These are phyloP conservation scores for Cladorrhinum sp. DNA, from an alignment of 2,329 filamentous ascomycete genomes.

Conservation along the genomic window DNA sequence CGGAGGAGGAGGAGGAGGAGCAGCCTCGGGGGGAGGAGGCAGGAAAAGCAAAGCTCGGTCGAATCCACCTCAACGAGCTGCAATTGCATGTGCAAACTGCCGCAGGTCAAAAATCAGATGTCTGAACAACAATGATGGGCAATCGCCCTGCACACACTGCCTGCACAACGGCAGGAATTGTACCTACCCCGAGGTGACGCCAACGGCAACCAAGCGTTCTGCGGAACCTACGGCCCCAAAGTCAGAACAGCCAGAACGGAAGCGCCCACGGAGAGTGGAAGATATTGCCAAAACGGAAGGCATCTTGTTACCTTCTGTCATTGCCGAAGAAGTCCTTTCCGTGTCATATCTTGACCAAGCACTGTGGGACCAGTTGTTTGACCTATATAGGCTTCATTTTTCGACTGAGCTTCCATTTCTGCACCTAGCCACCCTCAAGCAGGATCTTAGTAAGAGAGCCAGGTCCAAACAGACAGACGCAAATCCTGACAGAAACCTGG, in stretches of 20 bases:
- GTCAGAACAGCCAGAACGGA: conserved; percentile 49
- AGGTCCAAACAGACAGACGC: conserved; percentile 36
- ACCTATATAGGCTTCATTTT: conserved; percentile 68
- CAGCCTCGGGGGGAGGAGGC: conserved; percentile 34
- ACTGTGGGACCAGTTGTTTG: conserved; percentile 67
- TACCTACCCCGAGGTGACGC: conserved; percentile 59
- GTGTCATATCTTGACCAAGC: conserved; percentile 59
- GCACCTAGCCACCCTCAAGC: conserved; percentile 62
- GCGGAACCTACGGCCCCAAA: conserved; percentile 38
- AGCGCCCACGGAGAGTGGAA: conserved; percentile 44
- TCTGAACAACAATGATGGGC: conserved; percentile 68
- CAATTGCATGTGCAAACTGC: conserved; percentile 74
- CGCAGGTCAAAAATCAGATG: conserved; percentile 84
- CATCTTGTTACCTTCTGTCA: conserved; percentile 33
- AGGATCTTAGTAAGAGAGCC: conserved; percentile 45
- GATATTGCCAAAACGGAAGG: conserved; percentile 41
- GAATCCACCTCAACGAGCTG: conserved; percentile 63
- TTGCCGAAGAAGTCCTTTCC: conserved; percentile 59
- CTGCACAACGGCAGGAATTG: conserved; percentile 69
- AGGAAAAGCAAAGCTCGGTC: conserved; percentile 21
- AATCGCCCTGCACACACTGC: conserved; percentile 71
- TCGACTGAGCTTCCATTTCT: conserved; percentile 70
- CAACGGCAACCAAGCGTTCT: conserved; percentile 41
- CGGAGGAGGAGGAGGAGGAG: conserved; percentile 23
- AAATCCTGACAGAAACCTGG: conserved; percentile 50